A percentile compares a stretch with the other conserved stretches of the same genome.
Conservation (phyloP, 805 yeast genomes). For the Cyberlindnera xishuangbannaensis region DNA sequence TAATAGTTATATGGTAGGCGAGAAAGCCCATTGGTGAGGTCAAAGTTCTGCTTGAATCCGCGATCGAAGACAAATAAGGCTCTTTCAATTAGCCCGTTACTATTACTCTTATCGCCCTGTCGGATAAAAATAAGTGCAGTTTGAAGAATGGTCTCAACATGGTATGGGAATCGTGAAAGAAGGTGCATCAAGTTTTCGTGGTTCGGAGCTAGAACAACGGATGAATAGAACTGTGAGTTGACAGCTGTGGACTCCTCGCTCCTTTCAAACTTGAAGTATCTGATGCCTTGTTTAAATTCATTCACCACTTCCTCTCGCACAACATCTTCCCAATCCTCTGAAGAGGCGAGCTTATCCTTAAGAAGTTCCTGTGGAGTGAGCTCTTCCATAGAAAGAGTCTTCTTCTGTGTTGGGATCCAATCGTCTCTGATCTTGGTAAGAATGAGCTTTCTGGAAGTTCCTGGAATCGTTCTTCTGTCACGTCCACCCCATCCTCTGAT, state of each 20-base stretch:
- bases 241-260: constrained; percentile 29
- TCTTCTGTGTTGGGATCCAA: constrained; percentile 67
- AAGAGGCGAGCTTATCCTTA: constrained; percentile 26
- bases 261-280: constrained; percentile 49
- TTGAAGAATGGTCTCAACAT: constrained; percentile 72
- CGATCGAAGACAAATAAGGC: constrained; percentile 78
- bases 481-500: constrained; percentile 84
- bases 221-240: constrained; percentile 49
- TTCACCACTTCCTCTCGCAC: constrained; percentile 34
- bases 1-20: constrained; percentile 73
- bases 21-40: constrained; percentile 45
- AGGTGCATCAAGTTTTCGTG: constrained; percentile 61
- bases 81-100: constrained; percentile 70
- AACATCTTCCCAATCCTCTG: constrained; percentile 45
- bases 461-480: constrained; percentile 70
- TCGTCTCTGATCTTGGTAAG: constrained; percentile 73
- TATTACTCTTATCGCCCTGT: constrained; percentile 67
- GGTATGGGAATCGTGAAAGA: constrained; percentile 61
- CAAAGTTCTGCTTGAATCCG: constrained; percentile 55
- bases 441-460: constrained; percentile 58
- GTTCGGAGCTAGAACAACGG: constrained; percentile 70
- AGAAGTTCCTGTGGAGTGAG: constrained; percentile 35
- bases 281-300: constrained; percentile 41
- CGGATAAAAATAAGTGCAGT: constrained; percentile 67
- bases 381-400: constrained; percentile 58